Evolutionary conservation across 2,329 filamentous ascomycete genomes (phyloP).

Genomic region (Cercospora janseana): DNA sequence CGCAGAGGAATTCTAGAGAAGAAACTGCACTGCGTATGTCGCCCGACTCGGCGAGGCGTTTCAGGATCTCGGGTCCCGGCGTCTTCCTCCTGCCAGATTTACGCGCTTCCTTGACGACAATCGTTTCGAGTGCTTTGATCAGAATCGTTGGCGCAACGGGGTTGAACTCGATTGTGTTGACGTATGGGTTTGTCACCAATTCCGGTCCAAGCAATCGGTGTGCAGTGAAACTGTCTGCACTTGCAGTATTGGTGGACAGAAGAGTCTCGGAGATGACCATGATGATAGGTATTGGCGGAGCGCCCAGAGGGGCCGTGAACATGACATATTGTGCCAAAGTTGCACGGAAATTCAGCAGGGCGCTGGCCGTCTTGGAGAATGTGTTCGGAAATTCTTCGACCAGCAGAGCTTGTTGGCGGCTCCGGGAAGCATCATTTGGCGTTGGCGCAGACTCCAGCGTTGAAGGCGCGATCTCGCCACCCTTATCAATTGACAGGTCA

Average conservation of each 20-base stretch:
- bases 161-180: slow-evolving; percentile 87
- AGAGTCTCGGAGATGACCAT: slow-evolving; percentile 91
- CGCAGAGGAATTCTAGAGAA: slow-evolving; percentile 85
- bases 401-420: slow-evolving; percentile 40
- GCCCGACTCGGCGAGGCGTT: slow-evolving; percentile 77
- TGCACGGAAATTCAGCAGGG: slow-evolving; percentile 60
- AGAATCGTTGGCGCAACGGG: slow-evolving; percentile 83
- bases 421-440: slow-evolving; percentile 7
- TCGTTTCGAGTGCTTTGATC: slow-evolving; percentile 74
- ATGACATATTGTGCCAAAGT: slow-evolving; percentile 74
- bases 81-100: slow-evolving; percentile 72
- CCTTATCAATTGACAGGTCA: slow-evolving; percentile 43
- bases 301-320: slow-evolving; percentile 35
- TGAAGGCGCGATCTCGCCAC: slow-evolving; percentile 1
- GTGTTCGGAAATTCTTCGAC: slow-evolving; percentile 54
- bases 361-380: slow-evolving; percentile 46
- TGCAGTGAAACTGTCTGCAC: slow-evolving; percentile 87
- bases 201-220: slow-evolving; percentile 85
- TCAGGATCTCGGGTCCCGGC: slow-evolving; percentile 75
- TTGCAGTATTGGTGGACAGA: slow-evolving; percentile 77
- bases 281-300: slow-evolving; percentile 61
- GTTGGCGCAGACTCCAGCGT: slow-evolving; percentile 2
- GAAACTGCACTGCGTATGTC: slow-evolving; percentile 92
- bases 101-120: slow-evolving; percentile 81
- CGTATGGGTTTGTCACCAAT: slow-evolving; percentile 75